Base-by-base conservation (phyloP, 495 filamentous ascomycete genomes). In the Annulohypoxylon nitens region DNA sequence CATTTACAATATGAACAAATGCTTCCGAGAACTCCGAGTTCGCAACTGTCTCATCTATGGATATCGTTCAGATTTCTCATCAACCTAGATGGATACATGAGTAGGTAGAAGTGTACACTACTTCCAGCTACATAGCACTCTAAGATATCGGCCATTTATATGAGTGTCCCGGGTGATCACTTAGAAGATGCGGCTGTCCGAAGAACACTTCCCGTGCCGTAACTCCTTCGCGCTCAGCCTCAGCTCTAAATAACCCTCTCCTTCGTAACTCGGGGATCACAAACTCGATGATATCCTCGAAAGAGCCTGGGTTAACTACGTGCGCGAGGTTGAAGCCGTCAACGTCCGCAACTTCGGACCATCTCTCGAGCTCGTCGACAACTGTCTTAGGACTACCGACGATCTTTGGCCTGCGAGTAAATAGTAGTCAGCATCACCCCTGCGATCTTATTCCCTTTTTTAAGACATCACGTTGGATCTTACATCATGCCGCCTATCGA, bases 351-450 rank as follows among this genome's bases (percentile, higher is more conserved):
- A 87, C 85, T 47, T 82, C 69, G 4, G 86, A 81, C 88, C 87
- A 89, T 12, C 78, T 81, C 77, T 88, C 86, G 76, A 90, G 81
- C 14, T 82, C 76, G 72, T 90, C 86, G 0, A 87, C 88, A 16
- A 90, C 84, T 34, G 84, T 84, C 41, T 77, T 74, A 0, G 87
- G 74, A 5, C 86, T 89, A 3, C 86, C 87, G 11, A 88, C 80
- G 7, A 85, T 78, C 0, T 83, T 85, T 2, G 85, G 79, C 11
- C 86, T 72, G 37, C 34, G 16, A 12, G 54, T 34, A 30, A 30
- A 30, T 30, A 30, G 16, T 8, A 33, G 41, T 57, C 25, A 71
- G 50, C 45, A 41, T 34, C 9, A 48, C 14, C 8, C 26, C 26
- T 70, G 14, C 8, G 14, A 39, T 41, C 18, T 23, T 16, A 6